A percentile compares a stretch with the other conserved stretches of the same genome.
Conservation (phyloP, 1,284 basidiomycete species). For the Tilletia indica region DNA sequence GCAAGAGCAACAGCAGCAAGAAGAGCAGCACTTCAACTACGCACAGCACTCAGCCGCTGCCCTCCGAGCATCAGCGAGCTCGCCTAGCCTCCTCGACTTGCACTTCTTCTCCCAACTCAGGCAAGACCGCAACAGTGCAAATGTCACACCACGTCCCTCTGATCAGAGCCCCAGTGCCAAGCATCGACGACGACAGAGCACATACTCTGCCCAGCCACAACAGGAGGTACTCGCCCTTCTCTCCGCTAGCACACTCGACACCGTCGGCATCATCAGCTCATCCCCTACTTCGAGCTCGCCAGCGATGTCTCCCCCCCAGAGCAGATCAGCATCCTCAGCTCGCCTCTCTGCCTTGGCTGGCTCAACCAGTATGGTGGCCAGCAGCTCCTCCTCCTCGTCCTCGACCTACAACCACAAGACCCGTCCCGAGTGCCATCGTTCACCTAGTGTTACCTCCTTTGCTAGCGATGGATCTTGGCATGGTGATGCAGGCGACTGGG, state of each 20-base stretch:
- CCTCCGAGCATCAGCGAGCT: too few relatives aligned
- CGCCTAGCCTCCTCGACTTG: not conserved
- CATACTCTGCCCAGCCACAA: not conserved
- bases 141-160: not conserved
- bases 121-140: not conserved
- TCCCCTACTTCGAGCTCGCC: not conserved
- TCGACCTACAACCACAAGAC: not conserved
- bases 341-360: not conserved
- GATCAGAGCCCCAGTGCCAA: not conserved
- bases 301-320: constrained; percentile 17
- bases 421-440: not conserved
- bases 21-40: too few relatives aligned
- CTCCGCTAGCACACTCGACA: not conserved
- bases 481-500: constrained; percentile 42
- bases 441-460: constrained; percentile 30
- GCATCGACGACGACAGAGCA: too few relatives aligned
- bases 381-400: constrained; percentile 20
- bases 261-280: not conserved
- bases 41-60: not conserved
- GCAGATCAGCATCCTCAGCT: not conserved
- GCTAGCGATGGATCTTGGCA: constrained; percentile 47
- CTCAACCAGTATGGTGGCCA: constrained; percentile 9
- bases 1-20: too few relatives aligned
- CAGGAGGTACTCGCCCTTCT: not conserved
- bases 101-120: not conserved